Percentiles rank a stretch among this genome's conserved stretches.
Conservation (phyloP, 106 monocot species). For the Dendrobium chrysotoxum region DNA sequence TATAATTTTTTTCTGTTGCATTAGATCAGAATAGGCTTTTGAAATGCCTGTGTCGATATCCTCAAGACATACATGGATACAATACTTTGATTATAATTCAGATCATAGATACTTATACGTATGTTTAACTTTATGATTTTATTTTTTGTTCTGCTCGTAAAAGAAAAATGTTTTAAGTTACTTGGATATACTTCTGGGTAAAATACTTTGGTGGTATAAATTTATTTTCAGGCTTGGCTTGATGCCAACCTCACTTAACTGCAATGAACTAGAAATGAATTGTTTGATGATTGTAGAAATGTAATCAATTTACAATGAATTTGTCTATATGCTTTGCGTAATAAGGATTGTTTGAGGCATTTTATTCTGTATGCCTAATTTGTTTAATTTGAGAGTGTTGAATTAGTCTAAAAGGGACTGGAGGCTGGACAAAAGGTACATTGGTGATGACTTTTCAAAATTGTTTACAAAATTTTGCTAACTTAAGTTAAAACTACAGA, state of each 20-base stretch:
- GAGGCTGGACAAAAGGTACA: too few relatives aligned
- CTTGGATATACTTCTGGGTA: background rate
- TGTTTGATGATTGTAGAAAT: background rate
- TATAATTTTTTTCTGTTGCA: background rate
- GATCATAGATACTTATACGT: background rate
- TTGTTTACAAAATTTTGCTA: too few relatives aligned
- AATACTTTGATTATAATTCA: background rate
- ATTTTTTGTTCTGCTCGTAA: background rate
- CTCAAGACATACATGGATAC: background rate
- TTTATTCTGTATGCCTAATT: background rate
- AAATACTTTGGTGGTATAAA: background rate
- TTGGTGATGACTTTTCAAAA: too few relatives aligned
- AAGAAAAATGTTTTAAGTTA: background rate
- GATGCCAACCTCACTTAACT: background rate
- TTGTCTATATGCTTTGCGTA: background rate
- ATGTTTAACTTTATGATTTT: background rate
- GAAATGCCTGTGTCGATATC: background rate
- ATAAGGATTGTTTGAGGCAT: background rate
- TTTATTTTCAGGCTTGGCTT: background rate
- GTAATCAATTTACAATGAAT: background rate
- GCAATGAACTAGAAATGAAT: background rate
- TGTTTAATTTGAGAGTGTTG: background rate
- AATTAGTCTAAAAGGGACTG: background rate
- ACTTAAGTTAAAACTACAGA: too few relatives aligned
- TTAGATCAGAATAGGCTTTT: background rate